These are phyloP conservation scores for Zygosaccharomyces bisporus DNA, from an alignment of 805 yeast genomes.

Conservation along the genomic window DNA sequence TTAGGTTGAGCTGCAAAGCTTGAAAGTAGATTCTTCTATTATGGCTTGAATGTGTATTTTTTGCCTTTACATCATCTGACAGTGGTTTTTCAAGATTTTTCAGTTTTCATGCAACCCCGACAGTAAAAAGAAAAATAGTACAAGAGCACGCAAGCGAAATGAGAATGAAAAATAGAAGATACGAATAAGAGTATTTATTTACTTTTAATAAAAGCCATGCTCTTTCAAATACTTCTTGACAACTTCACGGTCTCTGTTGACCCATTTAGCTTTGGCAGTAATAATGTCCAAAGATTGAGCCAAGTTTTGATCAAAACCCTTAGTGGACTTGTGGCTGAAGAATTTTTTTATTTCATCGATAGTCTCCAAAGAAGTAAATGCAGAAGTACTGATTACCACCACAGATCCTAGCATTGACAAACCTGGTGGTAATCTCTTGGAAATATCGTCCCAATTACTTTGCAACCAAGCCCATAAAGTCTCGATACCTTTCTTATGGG, in stretches of 20 bases:
- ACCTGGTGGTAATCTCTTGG: slow-evolving; percentile 71
- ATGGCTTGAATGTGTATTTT: neutral
- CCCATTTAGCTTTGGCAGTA: slow-evolving; percentile 55
- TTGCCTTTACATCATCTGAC: neutral
- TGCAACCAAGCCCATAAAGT: slow-evolving; percentile 72
- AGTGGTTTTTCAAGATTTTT: neutral
- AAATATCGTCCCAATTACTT: slow-evolving; percentile 66
- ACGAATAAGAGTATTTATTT: neutral
- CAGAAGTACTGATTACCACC: slow-evolving; percentile 56
- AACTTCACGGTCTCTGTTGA: slow-evolving; percentile 49
- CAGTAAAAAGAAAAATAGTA: neutral
- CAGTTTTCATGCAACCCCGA: neutral
- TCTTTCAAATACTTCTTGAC: slow-evolving; percentile 49
- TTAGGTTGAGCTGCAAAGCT: neutral
- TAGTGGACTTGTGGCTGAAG: slow-evolving; percentile 52
- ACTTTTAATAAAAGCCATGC: slow-evolving; percentile 29
- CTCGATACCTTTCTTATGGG: slow-evolving; percentile 60
- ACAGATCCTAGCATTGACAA: slow-evolving; percentile 75
- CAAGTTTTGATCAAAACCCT: slow-evolving; percentile 61
- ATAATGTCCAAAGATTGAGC: slow-evolving; percentile 63
- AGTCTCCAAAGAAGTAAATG: slow-evolving; percentile 55
- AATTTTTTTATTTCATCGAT: slow-evolving; percentile 48
- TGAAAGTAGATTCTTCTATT: neutral
- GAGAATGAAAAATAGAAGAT: neutral
- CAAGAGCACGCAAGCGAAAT: neutral